These are phyloP conservation scores for Rubroboletus satanas DNA, from an alignment of 768 basidiomycete species.

Conservation along the genomic window DNA sequence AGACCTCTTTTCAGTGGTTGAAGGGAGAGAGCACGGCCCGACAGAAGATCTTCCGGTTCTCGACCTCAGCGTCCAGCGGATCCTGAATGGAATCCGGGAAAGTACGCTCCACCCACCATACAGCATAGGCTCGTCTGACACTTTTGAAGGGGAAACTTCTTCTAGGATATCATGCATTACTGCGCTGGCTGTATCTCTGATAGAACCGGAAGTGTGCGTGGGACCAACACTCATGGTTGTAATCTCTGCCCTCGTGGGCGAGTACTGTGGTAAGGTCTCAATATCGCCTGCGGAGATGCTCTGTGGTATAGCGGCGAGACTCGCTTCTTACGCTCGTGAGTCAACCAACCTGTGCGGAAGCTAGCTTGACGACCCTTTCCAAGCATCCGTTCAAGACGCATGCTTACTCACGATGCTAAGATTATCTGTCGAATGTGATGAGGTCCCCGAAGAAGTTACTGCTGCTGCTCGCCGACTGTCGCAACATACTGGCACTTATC, in stretches of 20 bases:
- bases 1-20: conserved; percentile 36
- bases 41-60: conserved; percentile 40
- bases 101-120: conserved; percentile 37
- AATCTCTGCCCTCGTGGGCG: conserved; percentile 63
- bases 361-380: not conserved
- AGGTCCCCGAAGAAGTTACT: conserved; percentile 45
- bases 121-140: conserved; percentile 10
- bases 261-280: conserved; percentile 52
- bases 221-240: conserved; percentile 65
- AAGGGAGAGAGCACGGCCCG: conserved; percentile 31
- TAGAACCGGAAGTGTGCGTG: conserved; percentile 34
- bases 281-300: conserved; percentile 49
- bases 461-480: conserved; percentile 42
- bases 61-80: conserved; percentile 53
- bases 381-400: conserved; percentile 72
- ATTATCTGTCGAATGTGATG: conserved; percentile 54
- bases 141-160: conserved; percentile 33
- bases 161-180: conserved; percentile 46
- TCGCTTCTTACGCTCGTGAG: conserved; percentile 45
- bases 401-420: conserved; percentile 70
- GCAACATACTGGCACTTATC: conserved; percentile 47
- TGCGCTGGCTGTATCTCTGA: conserved; percentile 42
- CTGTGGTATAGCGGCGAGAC: conserved; percentile 39
- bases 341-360: conserved; percentile 17
- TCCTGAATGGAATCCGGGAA: conserved; percentile 47